Evolutionary conservation across 1,284 basidiomycete genomes (phyloP).

Genomic region (Puccinia triticina): DNA sequence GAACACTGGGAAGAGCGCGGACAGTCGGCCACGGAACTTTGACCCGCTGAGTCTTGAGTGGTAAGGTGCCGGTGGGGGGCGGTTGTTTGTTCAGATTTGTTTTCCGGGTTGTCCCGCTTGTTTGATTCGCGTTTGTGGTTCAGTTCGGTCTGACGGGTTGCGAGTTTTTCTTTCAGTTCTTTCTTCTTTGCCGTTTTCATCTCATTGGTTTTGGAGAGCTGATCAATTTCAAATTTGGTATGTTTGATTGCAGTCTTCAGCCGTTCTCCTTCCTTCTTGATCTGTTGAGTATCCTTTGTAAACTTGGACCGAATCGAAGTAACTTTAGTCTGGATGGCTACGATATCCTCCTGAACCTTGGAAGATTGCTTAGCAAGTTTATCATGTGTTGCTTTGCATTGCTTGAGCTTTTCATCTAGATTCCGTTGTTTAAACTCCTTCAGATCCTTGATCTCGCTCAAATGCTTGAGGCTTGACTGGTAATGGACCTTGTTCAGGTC

Average conservation of each 20-base stretch:
- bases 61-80: background rate
- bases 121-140: background rate
- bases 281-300: background rate
- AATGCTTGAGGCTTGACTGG: constrained; percentile 23
- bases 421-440: constrained; percentile 36
- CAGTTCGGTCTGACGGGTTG: constrained; percentile 6
- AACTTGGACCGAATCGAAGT: constrained; percentile 14
- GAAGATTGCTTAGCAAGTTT: constrained; percentile 29
- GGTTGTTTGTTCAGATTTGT: background rate
- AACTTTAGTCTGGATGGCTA: background rate
- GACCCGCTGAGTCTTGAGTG: background rate
- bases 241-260: constrained; percentile 17
- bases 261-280: constrained; percentile 28
- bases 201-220: background rate
- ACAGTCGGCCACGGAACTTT: background rate
- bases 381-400: constrained; percentile 11
- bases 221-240: constrained; percentile 2
- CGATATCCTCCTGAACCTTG: constrained; percentile 8
- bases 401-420: constrained; percentile 19
- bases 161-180: constrained; percentile 22
- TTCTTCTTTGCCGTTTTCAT: constrained; percentile 9
- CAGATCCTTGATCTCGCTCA: constrained; percentile 42
- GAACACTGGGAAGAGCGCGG: background rate
- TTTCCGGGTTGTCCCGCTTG: background rate
- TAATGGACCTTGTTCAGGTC: constrained; percentile 33